A percentile compares a stretch with the other conserved stretches of the same genome.
Evolutionary conservation across 176 grass and related monocot genomes (phyloP).

Genomic region (Oryza glumipatula): DNA sequence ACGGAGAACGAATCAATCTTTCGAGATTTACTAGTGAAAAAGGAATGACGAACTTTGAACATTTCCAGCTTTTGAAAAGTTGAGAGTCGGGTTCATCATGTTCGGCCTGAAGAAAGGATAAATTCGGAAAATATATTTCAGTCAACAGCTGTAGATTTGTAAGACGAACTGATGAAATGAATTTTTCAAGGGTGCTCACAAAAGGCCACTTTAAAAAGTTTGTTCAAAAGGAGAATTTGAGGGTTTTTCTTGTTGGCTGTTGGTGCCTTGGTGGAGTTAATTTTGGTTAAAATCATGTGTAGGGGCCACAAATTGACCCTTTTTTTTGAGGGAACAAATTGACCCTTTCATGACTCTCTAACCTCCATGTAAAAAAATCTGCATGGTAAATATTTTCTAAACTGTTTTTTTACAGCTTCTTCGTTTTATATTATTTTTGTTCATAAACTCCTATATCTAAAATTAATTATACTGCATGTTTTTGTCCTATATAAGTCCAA

Average conservation of each 20-base stretch:
- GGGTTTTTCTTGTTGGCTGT: background rate
- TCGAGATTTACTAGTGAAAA: background rate
- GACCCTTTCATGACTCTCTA: background rate
- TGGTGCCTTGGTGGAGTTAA: background rate
- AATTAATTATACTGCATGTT: background rate
- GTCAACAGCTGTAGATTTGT: slow-evolving; percentile 6
- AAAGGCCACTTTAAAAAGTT: background rate
- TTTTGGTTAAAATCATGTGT: background rate
- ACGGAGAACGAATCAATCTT: background rate
- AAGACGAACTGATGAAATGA: background rate
- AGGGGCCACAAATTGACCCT: background rate
- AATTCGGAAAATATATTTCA: background rate
- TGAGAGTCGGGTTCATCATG: background rate
- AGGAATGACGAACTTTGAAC: background rate
- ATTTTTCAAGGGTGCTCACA: background rate
- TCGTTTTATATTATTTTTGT: background rate
- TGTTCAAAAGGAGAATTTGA: background rate
- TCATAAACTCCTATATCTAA: background rate
- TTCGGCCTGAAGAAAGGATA: background rate
- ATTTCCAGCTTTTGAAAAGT: slow-evolving; percentile 10
- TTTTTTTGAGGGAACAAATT: background rate
- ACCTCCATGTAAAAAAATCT: background rate
- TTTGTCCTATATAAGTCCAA: background rate
- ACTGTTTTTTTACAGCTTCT: background rate
- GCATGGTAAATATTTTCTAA: background rate